Conservation (phyloP, 2,329 filamentous ascomycete genomes). For the Talaromyces pinophilus region DNA sequence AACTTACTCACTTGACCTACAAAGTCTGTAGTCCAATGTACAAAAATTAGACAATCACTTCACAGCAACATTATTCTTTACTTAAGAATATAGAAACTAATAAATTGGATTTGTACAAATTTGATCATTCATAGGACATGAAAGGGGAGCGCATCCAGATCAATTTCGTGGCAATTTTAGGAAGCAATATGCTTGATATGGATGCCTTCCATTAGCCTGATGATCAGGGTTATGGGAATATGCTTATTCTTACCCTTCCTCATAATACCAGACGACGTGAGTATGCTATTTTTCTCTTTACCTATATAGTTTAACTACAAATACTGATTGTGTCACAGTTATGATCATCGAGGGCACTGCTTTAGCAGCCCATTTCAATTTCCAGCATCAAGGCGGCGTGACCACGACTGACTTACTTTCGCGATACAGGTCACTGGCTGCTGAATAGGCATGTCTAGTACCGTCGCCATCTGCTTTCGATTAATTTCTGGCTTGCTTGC, state of each 20-base stretch:
- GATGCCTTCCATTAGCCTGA: constrained; percentile 2
- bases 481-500: neutral
- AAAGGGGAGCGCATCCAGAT: constrained; percentile 8
- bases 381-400: constrained; percentile 15
- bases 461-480: constrained; percentile 7
- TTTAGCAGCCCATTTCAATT: constrained; percentile 19
- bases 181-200: constrained; percentile 10
- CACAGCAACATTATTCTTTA: constrained; percentile 14
- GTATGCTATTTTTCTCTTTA: neutral
- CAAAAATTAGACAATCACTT: neutral
- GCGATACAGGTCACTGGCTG: constrained; percentile 13
- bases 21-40: no score
- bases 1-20: no score
- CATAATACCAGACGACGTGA: constrained; percentile 14
- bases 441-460: constrained; percentile 1
- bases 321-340: neutral
- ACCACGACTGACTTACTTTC: constrained; percentile 2
- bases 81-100: constrained; percentile 16
- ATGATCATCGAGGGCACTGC: constrained; percentile 16
- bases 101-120: constrained; percentile 15
- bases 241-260: constrained; percentile 1
- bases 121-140: constrained; percentile 9
- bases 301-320: neutral
- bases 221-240: neutral
- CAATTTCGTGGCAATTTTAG: constrained; percentile 9